phyloP scores from a whole-genome alignment of 768 basidiomycete species.

The Kwoniella botswanensis region DNA sequence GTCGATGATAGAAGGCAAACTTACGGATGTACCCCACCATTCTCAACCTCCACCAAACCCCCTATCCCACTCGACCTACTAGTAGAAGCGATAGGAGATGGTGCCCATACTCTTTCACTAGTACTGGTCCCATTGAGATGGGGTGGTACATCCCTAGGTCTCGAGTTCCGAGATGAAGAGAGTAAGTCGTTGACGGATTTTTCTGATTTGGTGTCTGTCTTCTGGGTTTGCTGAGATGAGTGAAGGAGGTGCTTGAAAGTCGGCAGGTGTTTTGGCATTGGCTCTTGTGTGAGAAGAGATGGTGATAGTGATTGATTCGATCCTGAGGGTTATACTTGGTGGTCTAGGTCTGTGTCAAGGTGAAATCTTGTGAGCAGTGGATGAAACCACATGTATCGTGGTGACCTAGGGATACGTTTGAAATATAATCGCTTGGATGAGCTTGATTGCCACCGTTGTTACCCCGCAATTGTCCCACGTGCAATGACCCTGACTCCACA shows the following conservation, averaged over 20 bases:
- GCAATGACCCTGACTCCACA: neutral
- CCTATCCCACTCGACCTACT: slow-evolving; percentile 4
- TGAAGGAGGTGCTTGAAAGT: slow-evolving; percentile 49
- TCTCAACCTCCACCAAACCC: slow-evolving; percentile 28
- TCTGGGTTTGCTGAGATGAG: slow-evolving; percentile 15
- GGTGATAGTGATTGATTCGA: neutral
- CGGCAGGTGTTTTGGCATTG: slow-evolving; percentile 50
- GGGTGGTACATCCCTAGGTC: slow-evolving; percentile 14
- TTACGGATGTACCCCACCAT: slow-evolving; percentile 42
- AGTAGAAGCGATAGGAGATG: neutral
- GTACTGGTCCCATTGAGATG: slow-evolving; percentile 3
- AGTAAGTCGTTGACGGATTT: slow-evolving; percentile 44
- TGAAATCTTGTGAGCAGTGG: too few relatives aligned
- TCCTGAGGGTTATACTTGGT: too few relatives aligned
- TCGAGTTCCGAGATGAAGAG: slow-evolving; percentile 21
- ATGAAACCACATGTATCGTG: too few relatives aligned
- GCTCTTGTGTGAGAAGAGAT: neutral
- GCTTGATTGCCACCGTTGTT: neutral
- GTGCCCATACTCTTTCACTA: slow-evolving; percentile 28
- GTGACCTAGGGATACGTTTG: too few relatives aligned
- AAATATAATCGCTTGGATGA: too few relatives aligned
- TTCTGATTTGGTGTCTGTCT: slow-evolving; percentile 7
- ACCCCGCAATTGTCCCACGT: slow-evolving; percentile 23
- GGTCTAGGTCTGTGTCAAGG: too few relatives aligned
- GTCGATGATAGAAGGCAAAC: slow-evolving; percentile 4